Evolutionary conservation across 192 early-diverging fungal species (phyloP).

Genomic region (Paraglomus occultum): DNA sequence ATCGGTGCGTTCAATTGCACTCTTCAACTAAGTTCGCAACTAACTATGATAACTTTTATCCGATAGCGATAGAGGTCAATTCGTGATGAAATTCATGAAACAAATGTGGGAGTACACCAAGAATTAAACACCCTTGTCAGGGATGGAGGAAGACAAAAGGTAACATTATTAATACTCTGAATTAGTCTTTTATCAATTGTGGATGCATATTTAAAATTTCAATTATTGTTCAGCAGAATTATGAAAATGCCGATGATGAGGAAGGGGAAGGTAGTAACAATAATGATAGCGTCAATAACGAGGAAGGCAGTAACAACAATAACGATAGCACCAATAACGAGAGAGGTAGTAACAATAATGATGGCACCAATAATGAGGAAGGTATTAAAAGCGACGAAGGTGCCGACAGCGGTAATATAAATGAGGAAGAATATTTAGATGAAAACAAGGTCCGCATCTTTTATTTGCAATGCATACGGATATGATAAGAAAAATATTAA

Average conservation of each 20-base stretch:
- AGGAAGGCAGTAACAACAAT: not conserved
- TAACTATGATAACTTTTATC: slow-evolving; percentile 25
- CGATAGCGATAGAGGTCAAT: slow-evolving; percentile 17
- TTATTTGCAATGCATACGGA: not conserved
- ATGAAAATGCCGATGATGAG: slow-evolving; percentile 12
- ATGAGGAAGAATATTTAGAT: slow-evolving; percentile 9
- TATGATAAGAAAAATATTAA: slow-evolving; percentile 16
- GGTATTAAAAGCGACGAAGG: not conserved
- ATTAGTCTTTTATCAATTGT: slow-evolving; percentile 26
- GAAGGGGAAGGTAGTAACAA: slow-evolving; percentile 1
- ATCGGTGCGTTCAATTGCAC: slow-evolving; percentile 15
- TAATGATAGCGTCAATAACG: slow-evolving; percentile 2
- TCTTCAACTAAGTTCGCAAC: slow-evolving; percentile 14
- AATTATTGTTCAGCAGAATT: slow-evolving; percentile 22
- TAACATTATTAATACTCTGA: slow-evolving; percentile 21
- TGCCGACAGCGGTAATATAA: slow-evolving; percentile 3
- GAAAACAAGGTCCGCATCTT: slow-evolving; percentile 13
- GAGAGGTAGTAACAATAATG: not conserved
- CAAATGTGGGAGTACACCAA: slow-evolving; percentile 18
- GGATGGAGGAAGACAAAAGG: slow-evolving; percentile 18
- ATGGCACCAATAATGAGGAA: slow-evolving; percentile 8
- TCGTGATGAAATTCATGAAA: slow-evolving; percentile 21
- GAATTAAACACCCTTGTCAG: slow-evolving; percentile 17
- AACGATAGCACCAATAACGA: not conserved
- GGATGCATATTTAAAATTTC: slow-evolving; percentile 18